Percentiles rank a stretch among this genome's conserved stretches.
phyloP scores from a whole-genome alignment of 768 basidiomycete species.

The Brasilioporus rufonigricans region DNA sequence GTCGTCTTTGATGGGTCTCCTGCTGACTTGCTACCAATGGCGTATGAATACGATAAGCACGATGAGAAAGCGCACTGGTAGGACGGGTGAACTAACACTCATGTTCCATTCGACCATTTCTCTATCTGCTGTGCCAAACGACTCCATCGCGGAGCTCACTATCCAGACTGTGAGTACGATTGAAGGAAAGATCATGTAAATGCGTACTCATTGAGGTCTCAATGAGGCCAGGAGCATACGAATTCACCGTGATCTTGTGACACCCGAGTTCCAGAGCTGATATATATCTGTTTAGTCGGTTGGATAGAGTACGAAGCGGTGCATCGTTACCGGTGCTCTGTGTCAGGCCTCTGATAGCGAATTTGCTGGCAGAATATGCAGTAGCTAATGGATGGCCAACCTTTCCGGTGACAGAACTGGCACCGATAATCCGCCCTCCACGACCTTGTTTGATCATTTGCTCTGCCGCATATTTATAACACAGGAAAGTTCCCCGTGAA shows the following conservation, averaged over 20 bases:
- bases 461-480: conserved; percentile 60
- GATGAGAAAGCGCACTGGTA: not conserved
- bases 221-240: conserved; percentile 38
- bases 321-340: conserved; percentile 34
- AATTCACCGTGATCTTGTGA: conserved; percentile 39
- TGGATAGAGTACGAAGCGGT: not conserved
- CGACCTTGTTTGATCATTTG: conserved; percentile 56
- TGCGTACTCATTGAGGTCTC: conserved; percentile 32
- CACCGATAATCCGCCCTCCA: conserved; percentile 56
- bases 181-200: not conserved
- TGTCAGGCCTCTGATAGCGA: conserved; percentile 40
- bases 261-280: conserved; percentile 31
- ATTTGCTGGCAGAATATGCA: conserved; percentile 39
- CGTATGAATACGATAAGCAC: not conserved
- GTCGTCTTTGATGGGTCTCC: conserved; percentile 3
- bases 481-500: conserved; percentile 55
- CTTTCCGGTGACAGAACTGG: conserved; percentile 17
- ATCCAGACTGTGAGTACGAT: not conserved
- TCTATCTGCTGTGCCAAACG: not conserved
- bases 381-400: not conserved
- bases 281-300: not conserved
- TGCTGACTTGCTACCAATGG: not conserved
- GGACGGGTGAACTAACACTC: conserved; percentile 1
- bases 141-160: not conserved
- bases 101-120: not conserved